Evolutionary conservation across 23 red algal species (phyloP), one percentile per base, ranked within the genome.

Genomic region (Gracilaria domingensis): DNA sequence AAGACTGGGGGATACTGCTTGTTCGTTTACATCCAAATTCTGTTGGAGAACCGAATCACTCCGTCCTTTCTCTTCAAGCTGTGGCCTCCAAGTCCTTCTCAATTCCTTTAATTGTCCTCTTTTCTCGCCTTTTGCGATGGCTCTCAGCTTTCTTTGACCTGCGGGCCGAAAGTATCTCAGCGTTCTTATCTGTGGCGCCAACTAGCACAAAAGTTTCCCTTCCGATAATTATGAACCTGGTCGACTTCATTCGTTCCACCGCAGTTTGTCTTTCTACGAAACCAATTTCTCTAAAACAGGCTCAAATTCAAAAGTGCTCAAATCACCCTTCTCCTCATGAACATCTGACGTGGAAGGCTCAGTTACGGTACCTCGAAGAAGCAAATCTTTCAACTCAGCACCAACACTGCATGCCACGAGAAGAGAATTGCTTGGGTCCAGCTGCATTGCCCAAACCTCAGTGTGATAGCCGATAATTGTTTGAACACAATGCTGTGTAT

Each of bases 401-500:
- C 90, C 90, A 25, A 65, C 75, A 39, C 87, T 83, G 5, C 75
- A 93, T 11, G 81, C 76, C 5, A 98, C 37, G n/a, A 98, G 75
- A 38, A 98, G 57, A 50, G 37, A 39, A 65, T 81, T 54, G 20
- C 51, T 55, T 12, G 77, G 58, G 34, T 81, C 79, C 16, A 95
- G 44, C 17, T 55, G 33, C 53, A 84, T 44, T 45, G 81, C 56
- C 93, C 93, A 95, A 14, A 95, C 69, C 32, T 93, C 96, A 18
- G 85, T 89, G 37, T 66, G 96, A 59, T 90, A 61, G 26, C 88
- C 92, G 26, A 94, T 88, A 42, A 98, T 51, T 2, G 96, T 95
- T 74, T 98, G 96, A 18, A 98, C 75, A 76, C 96, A 98, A 37
- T 85, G 74, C 66, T 93, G 90, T 34, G 81, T 62, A 21, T 66